Evolutionary conservation across 352 stramenopile genomes (phyloP), one percentile per base, ranked within the genome.

Genomic region (Globisporangium camurandrum): DNA sequence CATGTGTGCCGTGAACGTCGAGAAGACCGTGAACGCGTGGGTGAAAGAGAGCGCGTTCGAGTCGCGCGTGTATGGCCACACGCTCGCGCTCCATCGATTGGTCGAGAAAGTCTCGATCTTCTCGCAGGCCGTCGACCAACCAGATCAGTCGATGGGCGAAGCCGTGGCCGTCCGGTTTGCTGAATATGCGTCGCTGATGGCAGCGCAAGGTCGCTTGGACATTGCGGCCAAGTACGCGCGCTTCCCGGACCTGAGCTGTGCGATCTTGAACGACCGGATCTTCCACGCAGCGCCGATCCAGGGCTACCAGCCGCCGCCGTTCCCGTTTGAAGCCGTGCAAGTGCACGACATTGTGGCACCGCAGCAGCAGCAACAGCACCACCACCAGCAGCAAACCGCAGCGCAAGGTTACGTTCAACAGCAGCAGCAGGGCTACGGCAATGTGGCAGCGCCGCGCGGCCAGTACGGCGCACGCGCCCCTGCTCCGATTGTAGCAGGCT

Each of bases 51-150:
- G 76, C 46, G 78, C 96, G 42, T 56, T 90, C 20, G 69, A 95
- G 49, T 59, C 73, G 51, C 78, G 73, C 28, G 79, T 77, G 19
- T 66, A 73, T 12, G 73, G 75, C 10, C 65, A 81, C 58, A 82
- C 90, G 4, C 60, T 86, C 55, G 90, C 90, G 10, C 77, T 98
- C 14, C 94, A 99, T 57, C 83, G 97, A 36, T 93, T 98, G 52
- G 90, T 98, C n/a, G 88, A 98, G 61, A 98, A 98, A 67, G 88
- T 98, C 2, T 95, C 91, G 49, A 85, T 98, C 37, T 98, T 98
- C 51, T 69, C 85, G 1, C 91, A 95, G 59, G 78, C 87, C 24
- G 79, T 90, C 23, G 83, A 93, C 57, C 69, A 95, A 38, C 64
- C 75, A 9, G 78, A 92, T 46, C 84, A 91, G 57, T 82, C 76